phyloP scores from a whole-genome alignment of 352 stramenopile species.

The Pythium sukuiense region DNA sequence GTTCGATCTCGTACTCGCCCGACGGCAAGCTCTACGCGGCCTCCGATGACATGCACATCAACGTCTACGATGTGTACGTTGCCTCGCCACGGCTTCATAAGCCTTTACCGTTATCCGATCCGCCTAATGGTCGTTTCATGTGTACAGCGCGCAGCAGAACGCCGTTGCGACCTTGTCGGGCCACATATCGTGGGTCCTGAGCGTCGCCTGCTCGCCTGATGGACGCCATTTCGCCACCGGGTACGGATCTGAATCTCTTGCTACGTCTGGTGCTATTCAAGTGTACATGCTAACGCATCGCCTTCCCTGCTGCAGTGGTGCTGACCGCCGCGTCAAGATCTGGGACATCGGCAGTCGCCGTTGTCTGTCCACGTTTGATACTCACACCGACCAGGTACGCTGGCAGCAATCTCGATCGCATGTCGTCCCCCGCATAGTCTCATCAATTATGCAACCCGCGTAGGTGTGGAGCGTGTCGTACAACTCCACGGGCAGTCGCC shows the following conservation, averaged over 20 bases:
- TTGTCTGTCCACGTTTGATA: slow-evolving; percentile 90
- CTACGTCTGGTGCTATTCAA: not conserved
- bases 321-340: slow-evolving; percentile 91
- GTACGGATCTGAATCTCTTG: slow-evolving; percentile 29
- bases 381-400: slow-evolving; percentile 86
- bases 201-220: slow-evolving; percentile 82
- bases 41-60: slow-evolving; percentile 92
- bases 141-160: slow-evolving; percentile 63
- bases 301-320: slow-evolving; percentile 43
- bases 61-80: slow-evolving; percentile 91
- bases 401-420: not conserved
- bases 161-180: slow-evolving; percentile 82
- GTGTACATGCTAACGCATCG: slow-evolving; percentile 12
- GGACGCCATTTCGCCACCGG: slow-evolving; percentile 84
- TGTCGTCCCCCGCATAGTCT: not conserved
- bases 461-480: slow-evolving; percentile 92
- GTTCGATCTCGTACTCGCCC: slow-evolving; percentile 79
- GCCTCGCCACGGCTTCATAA: not conserved
- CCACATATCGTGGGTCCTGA: slow-evolving; percentile 89
- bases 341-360: slow-evolving; percentile 89
- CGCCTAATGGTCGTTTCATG: not conserved
- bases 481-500: slow-evolving; percentile 76
- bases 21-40: slow-evolving; percentile 88
- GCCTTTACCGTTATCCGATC: not conserved
- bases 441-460: slow-evolving; percentile 7